These are phyloP conservation scores for Lasiosphaeria hispida DNA, from an alignment of 495 filamentous ascomycete species.

Conservation along the genomic window DNA sequence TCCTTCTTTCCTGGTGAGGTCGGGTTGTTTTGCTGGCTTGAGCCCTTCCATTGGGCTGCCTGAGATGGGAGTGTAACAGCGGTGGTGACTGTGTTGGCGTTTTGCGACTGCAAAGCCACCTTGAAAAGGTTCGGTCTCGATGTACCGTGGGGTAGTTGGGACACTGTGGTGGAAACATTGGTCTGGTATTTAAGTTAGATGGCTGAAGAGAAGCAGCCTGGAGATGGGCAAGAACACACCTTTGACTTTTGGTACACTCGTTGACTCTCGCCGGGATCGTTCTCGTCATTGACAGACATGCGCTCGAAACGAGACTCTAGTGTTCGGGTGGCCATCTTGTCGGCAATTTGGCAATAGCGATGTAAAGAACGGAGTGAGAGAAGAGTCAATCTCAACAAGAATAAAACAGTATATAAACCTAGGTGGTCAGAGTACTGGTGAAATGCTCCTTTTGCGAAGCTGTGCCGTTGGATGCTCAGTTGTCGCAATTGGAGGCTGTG, in stretches of 20 bases:
- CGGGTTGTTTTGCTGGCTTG: constrained; percentile 18
- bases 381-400: background rate
- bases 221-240: constrained; percentile 47
- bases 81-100: constrained; percentile 50
- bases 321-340: constrained; percentile 50
- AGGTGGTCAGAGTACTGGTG: background rate
- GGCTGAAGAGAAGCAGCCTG: background rate
- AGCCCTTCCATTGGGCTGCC: constrained; percentile 52
- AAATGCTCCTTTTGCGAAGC: background rate
- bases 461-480: constrained; percentile 4
- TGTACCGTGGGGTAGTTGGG: constrained; percentile 57
- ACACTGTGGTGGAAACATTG: constrained; percentile 45
- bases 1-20: constrained; percentile 37
- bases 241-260: constrained; percentile 64
- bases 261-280: constrained; percentile 53
- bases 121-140: constrained; percentile 73
- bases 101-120: constrained; percentile 73
- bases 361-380: background rate
- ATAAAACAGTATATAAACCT: background rate
- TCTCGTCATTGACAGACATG: constrained; percentile 79
- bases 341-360: constrained; percentile 1
- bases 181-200: constrained; percentile 42
- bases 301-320: constrained; percentile 80
- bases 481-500: constrained; percentile 12
- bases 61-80: constrained; percentile 67